Base-by-base conservation (phyloP, 169 alveolate species). In the Plasmodium vivax region DNA sequence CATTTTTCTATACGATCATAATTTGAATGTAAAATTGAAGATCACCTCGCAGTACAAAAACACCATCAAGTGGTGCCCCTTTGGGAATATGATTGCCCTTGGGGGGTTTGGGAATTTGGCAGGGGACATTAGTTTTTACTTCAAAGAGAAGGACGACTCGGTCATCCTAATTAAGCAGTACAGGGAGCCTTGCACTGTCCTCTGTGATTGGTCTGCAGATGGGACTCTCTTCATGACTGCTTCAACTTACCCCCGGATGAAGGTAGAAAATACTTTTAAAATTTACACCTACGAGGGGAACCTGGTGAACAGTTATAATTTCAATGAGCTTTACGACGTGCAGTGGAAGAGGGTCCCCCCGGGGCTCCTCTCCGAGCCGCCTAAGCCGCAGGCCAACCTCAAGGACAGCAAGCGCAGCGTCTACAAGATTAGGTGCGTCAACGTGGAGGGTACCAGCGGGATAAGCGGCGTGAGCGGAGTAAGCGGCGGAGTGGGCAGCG, bases 91-190 rank as follows among this genome's bases (percentile, higher is more conserved):
- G 97, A 96, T 96, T 6, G 97, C 97, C 2, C 73, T 96, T 34
- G 96, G 97, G 6, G 98, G 98, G 4, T 96, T 96, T 58, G 98
- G 98, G 1, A 96, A 96, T 71, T 43, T 96, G 19, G 98, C 98
- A 1, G 98, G 98, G 14, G 97, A 96, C 82, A 93, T 96, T 14
- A 84, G 93, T 43, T 95, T 96, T 92, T 96, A 96, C 95, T 88
- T 79, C 34, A 88, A 88, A 88, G 94, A 88, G 47, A 68, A 81
- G 41, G 68, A 83, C 68, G 77, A 96, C 85, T 83, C 93, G 43
- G 94, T 95, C 8, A 95, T 93, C 30, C 34, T 95, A 54, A 92
- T 92, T 9, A 83, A 92, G 30, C 77, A 92, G 51, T 92, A 84
- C 45, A 96, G 96, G 58, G 98, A 96, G 58, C 96, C 98, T 7